A percentile compares a stretch with the other conserved stretches of the same genome.
Evolutionary conservation across 257 asterid species (phyloP).

Genomic region (Solanum rostratum): DNA sequence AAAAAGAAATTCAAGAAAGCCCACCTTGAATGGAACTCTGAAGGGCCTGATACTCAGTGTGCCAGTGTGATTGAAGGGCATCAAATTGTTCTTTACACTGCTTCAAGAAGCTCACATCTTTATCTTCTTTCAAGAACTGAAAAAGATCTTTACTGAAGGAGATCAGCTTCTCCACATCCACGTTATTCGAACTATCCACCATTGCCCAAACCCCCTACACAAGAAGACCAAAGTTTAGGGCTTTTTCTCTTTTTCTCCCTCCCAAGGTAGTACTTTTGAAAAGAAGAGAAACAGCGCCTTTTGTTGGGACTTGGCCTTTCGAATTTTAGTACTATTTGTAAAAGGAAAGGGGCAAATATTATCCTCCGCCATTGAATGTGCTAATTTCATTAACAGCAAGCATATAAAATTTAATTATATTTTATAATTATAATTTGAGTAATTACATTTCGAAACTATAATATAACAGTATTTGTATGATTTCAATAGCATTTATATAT

Average conservation of each 20-base stretch:
- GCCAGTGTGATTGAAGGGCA: conserved; percentile 43
- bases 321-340: too few relatives aligned
- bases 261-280: neutral
- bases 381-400: too few relatives aligned
- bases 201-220: neutral
- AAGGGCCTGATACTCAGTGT: conserved; percentile 22
- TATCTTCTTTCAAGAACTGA: conserved; percentile 34
- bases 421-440: too few relatives aligned
- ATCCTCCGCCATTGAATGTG: too few relatives aligned
- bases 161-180: conserved; percentile 38
- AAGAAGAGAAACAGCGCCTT: neutral
- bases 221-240: neutral
- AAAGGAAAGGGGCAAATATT: too few relatives aligned
- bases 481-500: too few relatives aligned
- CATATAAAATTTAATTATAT: too few relatives aligned
- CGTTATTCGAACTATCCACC: conserved; percentile 20
- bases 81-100: conserved; percentile 33
- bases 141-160: conserved; percentile 38
- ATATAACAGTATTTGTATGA: too few relatives aligned
- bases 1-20: neutral
- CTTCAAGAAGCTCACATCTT: conserved; percentile 32
- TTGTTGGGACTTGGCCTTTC: too few relatives aligned
- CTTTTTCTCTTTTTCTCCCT: neutral
- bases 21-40: conserved; percentile 37
- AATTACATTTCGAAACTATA: too few relatives aligned